Conservation (phyloP, 2,329 filamentous ascomycete genomes). For the Monosporascus sp. region DNA sequence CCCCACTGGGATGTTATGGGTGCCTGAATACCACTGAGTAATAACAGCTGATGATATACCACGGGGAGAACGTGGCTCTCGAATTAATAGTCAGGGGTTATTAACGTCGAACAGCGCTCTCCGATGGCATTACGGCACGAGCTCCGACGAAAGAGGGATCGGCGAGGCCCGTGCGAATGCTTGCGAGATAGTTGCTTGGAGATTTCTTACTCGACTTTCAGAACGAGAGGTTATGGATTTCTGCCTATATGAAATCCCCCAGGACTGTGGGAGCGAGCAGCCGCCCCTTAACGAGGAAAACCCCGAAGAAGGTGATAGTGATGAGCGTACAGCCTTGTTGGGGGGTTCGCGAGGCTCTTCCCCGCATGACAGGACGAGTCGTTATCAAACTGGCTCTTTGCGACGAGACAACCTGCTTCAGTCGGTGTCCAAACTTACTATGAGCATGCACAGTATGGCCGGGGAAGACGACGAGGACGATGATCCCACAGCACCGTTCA, state of each 20-base stretch:
- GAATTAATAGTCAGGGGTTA: neutral
- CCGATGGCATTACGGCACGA: constrained; percentile 67
- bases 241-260: constrained; percentile 68
- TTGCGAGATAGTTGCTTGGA: constrained; percentile 78
- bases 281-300: constrained; percentile 14
- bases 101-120: constrained; percentile 50
- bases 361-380: constrained; percentile 15
- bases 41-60: too few species aligned
- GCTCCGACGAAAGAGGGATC: constrained; percentile 59
- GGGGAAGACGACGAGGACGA: constrained; percentile 45
- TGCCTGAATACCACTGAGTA: too few species aligned
- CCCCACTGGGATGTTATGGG: too few species aligned
- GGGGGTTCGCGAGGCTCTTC: constrained; percentile 20
- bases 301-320: constrained; percentile 36
- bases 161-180: constrained; percentile 66
- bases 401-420: constrained; percentile 47
- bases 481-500: constrained; percentile 67
- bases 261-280: constrained; percentile 22
- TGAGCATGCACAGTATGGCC: constrained; percentile 35
- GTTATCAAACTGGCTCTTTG: constrained; percentile 33
- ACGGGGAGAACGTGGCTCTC: neutral
- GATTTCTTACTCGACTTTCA: constrained; percentile 66
- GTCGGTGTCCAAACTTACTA: constrained; percentile 52
- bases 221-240: constrained; percentile 71
- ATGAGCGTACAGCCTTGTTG: constrained; percentile 46